These are phyloP conservation scores for Backusella parvicylindrica DNA, from an alignment of 192 early-diverging fungal species.

Conservation along the genomic window DNA sequence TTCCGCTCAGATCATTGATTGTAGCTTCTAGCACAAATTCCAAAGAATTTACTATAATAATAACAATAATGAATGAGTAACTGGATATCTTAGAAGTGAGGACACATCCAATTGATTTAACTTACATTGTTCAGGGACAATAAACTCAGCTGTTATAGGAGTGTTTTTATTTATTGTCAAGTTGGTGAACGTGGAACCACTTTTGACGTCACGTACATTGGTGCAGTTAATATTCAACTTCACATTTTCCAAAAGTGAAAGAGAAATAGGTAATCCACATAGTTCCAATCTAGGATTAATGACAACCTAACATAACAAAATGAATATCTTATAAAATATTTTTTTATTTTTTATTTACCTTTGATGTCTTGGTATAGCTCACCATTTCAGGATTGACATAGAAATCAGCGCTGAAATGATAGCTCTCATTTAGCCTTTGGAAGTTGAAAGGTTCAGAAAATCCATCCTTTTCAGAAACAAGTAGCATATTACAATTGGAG, in stretches of 20 bases:
- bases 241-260: conserved; percentile 38
- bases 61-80: background rate
- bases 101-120: background rate
- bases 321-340: background rate
- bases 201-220: conserved; percentile 17
- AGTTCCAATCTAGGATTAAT: conserved; percentile 19
- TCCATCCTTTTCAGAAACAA: conserved; percentile 28
- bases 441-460: conserved; percentile 32
- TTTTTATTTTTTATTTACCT: conserved; percentile 18
- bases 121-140: conserved; percentile 38
- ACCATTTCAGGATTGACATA: conserved; percentile 42
- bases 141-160: conserved; percentile 27
- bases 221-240: conserved; percentile 16
- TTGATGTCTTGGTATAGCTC: conserved; percentile 22
- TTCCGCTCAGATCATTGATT: conserved; percentile 28
- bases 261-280: conserved; percentile 15
- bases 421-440: conserved; percentile 24
- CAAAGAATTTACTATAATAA: conserved; percentile 14
- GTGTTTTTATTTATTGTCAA: conserved; percentile 19
- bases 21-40: conserved; percentile 25
- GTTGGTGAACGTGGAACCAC: conserved; percentile 10
- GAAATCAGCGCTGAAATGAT: conserved; percentile 32
- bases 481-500: background rate
- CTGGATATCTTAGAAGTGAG: background rate
- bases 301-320: conserved; percentile 14